These are phyloP conservation scores for Vitis hybrid DNA, from an alignment of 177 flowering plant genomes.

Conservation along the genomic window DNA sequence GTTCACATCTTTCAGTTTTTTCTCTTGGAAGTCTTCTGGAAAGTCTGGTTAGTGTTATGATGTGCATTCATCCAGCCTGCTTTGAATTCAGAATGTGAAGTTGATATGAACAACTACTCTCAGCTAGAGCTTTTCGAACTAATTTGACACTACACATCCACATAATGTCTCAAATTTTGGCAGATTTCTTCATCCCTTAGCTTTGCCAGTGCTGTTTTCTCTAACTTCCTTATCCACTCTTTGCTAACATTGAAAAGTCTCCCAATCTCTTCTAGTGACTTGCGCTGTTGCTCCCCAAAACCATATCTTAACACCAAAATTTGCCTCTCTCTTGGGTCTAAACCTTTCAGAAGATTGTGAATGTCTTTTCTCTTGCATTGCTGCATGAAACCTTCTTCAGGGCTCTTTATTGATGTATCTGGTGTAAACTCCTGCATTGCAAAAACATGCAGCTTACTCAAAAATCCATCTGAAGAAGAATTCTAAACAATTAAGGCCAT, in stretches of 20 bases:
- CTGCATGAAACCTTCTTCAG: slow-evolving; percentile 56
- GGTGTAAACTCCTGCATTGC: slow-evolving; percentile 59
- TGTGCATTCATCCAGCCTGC: no score
- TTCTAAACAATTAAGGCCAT: background rate
- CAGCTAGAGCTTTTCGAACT: background rate
- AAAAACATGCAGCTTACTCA: background rate
- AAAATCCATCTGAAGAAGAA: background rate
- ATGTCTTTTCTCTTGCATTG: slow-evolving; percentile 55
- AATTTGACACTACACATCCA: slow-evolving; percentile 12
- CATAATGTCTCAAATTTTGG: slow-evolving; percentile 32
- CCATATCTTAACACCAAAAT: slow-evolving; percentile 63
- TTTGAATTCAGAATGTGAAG: background rate
- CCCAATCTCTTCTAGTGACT: slow-evolving; percentile 45
- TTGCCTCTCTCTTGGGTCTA: slow-evolving; percentile 64
- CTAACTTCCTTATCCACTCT: slow-evolving; percentile 64
- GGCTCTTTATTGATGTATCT: slow-evolving; percentile 48
- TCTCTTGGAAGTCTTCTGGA: no score
- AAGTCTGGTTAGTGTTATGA: no score
- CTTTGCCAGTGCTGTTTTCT: slow-evolving; percentile 49
- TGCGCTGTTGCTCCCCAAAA: slow-evolving; percentile 32
- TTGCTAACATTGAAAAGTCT: slow-evolving; percentile 43
- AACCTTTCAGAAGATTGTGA: slow-evolving; percentile 34
- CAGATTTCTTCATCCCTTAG: slow-evolving; percentile 30
- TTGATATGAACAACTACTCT: background rate
- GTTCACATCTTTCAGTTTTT: no score